phyloP scores from a whole-genome alignment of 192 early-diverging fungal genomes.

The Entomortierella beljakovae region DNA sequence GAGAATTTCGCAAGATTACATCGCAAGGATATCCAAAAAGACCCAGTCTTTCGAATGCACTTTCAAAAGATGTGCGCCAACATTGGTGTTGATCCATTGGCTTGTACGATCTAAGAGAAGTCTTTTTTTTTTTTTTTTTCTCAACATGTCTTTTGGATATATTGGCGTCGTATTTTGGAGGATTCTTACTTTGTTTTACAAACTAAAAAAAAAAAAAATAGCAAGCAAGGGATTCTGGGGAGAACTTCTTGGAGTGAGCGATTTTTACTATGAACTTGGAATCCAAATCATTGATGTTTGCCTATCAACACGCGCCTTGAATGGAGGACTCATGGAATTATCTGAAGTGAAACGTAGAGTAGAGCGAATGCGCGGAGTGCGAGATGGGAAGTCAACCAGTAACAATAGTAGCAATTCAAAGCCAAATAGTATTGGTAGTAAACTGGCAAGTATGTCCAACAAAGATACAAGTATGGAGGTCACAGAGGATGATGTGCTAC shows the following conservation, averaged over 20 bases:
- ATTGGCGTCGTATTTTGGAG: not conserved
- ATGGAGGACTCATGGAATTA: constrained; percentile 93
- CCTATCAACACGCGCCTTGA: constrained; percentile 81
- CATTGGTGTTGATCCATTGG: constrained; percentile 95
- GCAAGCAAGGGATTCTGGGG: constrained; percentile 98
- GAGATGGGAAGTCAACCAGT: not conserved
- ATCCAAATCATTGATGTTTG: constrained; percentile 96
- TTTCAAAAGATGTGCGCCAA: constrained; percentile 95
- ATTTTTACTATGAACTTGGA: constrained; percentile 97
- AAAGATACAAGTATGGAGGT: constrained; percentile 50
- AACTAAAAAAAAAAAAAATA: constrained; percentile 6
- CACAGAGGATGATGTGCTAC: constrained; percentile 83
- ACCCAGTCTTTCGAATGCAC: constrained; percentile 87
- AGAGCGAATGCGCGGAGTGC: constrained; percentile 70
- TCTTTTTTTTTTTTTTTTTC: too few species aligned
- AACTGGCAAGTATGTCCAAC: constrained; percentile 20
- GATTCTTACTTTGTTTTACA: too few species aligned
- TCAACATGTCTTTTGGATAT: not conserved
- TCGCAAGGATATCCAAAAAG: constrained; percentile 86
- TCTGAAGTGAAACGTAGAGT: constrained; percentile 80
- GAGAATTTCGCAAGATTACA: constrained; percentile 90
- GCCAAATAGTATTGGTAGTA: constrained; percentile 12
- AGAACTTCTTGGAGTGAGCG: constrained; percentile 92
- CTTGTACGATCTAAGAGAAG: constrained; percentile 69
- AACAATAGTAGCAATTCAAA: not conserved